phyloP scores from a whole-genome alignment of 306 rosid species.

The Cucumis hystrix region DNA sequence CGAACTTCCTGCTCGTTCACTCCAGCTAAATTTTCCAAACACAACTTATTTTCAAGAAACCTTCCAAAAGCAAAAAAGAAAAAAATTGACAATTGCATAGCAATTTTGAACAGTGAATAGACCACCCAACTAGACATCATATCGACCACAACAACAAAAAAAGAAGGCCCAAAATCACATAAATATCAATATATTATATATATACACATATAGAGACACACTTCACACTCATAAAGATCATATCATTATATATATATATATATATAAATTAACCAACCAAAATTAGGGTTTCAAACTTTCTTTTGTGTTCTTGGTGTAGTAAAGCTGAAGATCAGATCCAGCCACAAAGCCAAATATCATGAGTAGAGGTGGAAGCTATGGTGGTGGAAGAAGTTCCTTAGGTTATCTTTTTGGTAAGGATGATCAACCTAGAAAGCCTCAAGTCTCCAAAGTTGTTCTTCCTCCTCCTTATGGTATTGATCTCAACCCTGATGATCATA shows the following conservation, averaged over 20 bases:
- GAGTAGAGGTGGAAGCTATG: conserved; percentile 65
- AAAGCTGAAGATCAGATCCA: neutral
- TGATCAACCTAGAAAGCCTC: conserved; percentile 28
- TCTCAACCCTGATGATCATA: neutral
- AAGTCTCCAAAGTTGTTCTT: conserved; percentile 10
- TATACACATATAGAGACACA: neutral
- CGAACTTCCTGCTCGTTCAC: neutral
- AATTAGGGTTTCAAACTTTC: neutral
- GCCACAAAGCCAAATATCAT: neutral
- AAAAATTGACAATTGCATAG: neutral
- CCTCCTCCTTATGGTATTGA: conserved; percentile 27
- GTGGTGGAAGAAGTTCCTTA: conserved; percentile 62
- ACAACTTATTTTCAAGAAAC: no score
- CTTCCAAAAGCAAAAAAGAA: neutral
- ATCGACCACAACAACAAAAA: neutral
- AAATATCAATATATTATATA: neutral
- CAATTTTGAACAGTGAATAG: conserved; percentile 1
- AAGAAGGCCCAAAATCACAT: neutral
- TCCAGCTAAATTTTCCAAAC: neutral
- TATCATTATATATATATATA: neutral
- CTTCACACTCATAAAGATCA: neutral
- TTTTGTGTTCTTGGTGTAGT: neutral
- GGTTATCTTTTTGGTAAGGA: conserved; percentile 65
- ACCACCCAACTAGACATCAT: conserved; percentile 2
- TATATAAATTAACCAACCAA: neutral